Base-by-base conservation (phyloP, 2,329 filamentous ascomycete species). In the Leptoxyphium fumago region DNA sequence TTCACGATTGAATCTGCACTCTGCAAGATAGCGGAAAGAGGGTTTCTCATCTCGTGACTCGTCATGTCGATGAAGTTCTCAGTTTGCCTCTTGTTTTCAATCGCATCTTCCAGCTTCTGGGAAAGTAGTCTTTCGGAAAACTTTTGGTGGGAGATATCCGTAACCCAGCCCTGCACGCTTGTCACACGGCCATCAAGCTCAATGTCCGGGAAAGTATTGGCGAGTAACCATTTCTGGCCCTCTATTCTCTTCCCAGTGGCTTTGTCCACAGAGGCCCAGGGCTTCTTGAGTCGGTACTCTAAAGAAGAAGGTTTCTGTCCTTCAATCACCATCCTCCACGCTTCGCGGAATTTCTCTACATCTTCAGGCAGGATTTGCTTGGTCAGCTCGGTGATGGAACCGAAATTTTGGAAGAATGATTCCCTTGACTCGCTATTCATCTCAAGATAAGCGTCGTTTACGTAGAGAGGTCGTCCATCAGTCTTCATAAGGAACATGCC, bases 41-140 rank as follows among this genome's bases (percentile, higher is more conserved):
- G 65, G 43, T 68, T 69, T 2, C 66, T 54, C 56, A 68, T 66
- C 43, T 68, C 65, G 45, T 67, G 63, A 9, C 57, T 62, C 1
- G 54, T 54, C 57, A 61, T 61, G 46, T 62, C 61, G 14, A 63
- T 62, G 43, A 64, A 64, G 29, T 59, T 59, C 45, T 63, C 60
- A 1, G 55, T 60, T 39, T 60, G 55, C 15, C 58, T 46, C 41
- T 63, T 64, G 9, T 55, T 55, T 45, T 63, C 61, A 10, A 61
- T 46, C 2, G 59, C 61, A 40, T 64, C 61, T 38, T 63, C 52
- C 1, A 62, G 52, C 18, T 56, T 50, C 42, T 55, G 51, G 2
- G 53, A 45, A 6, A 60, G 46, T 8, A 62, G 38, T 14, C 50
- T 47, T 30, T 62, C 58, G 2, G 50, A 53, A 42, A 56, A 58